These are phyloP conservation scores for Tetracladium marchalianum DNA, from an alignment of 495 filamentous ascomycete species.

Conservation along the genomic window DNA sequence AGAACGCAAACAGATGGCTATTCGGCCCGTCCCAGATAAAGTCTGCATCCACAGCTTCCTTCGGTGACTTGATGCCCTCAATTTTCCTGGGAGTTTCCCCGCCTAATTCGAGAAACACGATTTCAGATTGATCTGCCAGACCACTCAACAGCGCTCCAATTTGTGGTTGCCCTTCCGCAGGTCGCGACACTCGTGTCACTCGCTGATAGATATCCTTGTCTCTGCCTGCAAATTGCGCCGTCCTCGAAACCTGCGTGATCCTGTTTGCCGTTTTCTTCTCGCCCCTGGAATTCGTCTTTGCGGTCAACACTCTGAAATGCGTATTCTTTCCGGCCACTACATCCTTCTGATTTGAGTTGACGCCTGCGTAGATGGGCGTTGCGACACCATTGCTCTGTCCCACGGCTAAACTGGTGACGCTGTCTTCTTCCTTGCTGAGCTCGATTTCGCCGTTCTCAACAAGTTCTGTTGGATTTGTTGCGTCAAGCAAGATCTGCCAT, in stretches of 20 bases:
- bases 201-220: constrained; percentile 69
- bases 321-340: constrained; percentile 71
- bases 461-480: constrained; percentile 48
- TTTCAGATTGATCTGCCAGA: constrained; percentile 57
- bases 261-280: constrained; percentile 31
- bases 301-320: constrained; percentile 73
- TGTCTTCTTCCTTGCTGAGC: constrained; percentile 83
- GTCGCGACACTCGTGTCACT: constrained; percentile 58
- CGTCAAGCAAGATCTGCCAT: constrained; percentile 61
- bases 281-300: constrained; percentile 39
- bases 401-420: constrained; percentile 70
- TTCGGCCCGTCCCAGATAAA: constrained; percentile 49
- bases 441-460: constrained; percentile 62
- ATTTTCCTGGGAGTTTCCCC: constrained; percentile 46
- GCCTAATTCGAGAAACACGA: constrained; percentile 69
- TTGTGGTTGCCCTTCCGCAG: constrained; percentile 42
- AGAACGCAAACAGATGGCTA: constrained; percentile 67
- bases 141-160: constrained; percentile 69
- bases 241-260: constrained; percentile 44
- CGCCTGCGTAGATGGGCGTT: constrained; percentile 65
- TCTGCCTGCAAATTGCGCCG: constrained; percentile 53
- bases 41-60: constrained; percentile 79
- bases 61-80: constrained; percentile 52
- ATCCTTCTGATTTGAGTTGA: constrained; percentile 70
- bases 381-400: constrained; percentile 44